Evolutionary conservation across 2,329 filamentous ascomycete species (phyloP).

Genomic region (Lecanicillium sp.): DNA sequence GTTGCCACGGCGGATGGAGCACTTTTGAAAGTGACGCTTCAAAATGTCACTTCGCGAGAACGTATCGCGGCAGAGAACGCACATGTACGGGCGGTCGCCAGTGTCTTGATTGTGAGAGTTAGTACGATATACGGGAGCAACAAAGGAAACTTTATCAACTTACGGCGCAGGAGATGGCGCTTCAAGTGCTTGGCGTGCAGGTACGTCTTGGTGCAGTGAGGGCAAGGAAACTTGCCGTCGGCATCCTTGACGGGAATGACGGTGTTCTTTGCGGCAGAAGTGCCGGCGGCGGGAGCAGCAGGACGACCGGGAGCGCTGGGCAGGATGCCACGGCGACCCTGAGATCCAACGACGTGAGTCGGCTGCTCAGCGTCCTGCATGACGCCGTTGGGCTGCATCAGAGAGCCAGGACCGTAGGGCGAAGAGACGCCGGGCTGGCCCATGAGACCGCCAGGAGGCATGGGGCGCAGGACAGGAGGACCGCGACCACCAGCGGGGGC

Average conservation of each 20-base stretch:
- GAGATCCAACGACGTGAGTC: conserved; percentile 89
- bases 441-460: conserved; percentile 60
- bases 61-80: conserved; percentile 93
- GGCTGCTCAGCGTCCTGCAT: conserved; percentile 55
- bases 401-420: conserved; percentile 50
- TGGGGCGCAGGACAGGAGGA: conserved; percentile 57
- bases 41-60: conserved; percentile 97
- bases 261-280: conserved; percentile 63
- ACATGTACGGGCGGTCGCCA: conserved; percentile 96
- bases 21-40: conserved; percentile 99
- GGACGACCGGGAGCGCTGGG: conserved; percentile 84
- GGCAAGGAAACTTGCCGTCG: conserved; percentile 96
- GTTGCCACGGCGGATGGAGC: conserved; percentile 91
- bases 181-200: conserved; percentile 96
- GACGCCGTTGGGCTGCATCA: conserved; percentile 49
- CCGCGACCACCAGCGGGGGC: conserved; percentile 51
- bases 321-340: conserved; percentile 83
- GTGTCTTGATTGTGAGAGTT: conserved; percentile 58
- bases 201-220: conserved; percentile 97
- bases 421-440: conserved; percentile 48
- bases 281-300: conserved; percentile 63
- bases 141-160: conserved; percentile 38
- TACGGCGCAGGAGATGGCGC: conserved; percentile 90
- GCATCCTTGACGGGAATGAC: conserved; percentile 90
- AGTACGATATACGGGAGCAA: conserved; percentile 9